A percentile compares a stretch with the other conserved stretches of the same genome.
phyloP scores from a whole-genome alignment of 2,329 filamentous ascomycete species.

The Fusarium sp. region DNA sequence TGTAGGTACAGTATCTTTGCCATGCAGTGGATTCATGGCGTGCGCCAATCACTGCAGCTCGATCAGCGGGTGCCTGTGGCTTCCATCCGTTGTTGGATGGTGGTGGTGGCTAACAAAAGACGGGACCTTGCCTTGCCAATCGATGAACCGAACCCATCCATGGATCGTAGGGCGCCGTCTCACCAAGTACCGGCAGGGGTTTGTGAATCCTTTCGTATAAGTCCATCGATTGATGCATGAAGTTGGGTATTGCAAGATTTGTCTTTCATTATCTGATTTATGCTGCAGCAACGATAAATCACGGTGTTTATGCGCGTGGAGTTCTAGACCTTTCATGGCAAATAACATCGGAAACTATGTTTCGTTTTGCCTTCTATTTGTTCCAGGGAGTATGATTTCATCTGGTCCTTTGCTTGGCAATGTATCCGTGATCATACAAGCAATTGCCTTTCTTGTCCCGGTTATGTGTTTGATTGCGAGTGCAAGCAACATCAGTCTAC shows the following conservation, averaged over 20 bases:
- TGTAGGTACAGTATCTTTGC: slow-evolving; percentile 3
- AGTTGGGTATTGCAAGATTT: not conserved
- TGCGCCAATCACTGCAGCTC: slow-evolving; percentile 1
- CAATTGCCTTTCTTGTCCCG: not conserved
- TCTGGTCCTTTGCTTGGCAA: not conserved
- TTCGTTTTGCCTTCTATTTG: not conserved
- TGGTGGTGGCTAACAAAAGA: not conserved
- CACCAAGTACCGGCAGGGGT: slow-evolving; percentile 4
- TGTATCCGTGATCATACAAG: not conserved
- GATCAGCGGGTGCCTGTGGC: slow-evolving; percentile 1
- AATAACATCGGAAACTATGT: too few relatives aligned
- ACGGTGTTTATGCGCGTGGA: not conserved
- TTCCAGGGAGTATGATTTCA: not conserved
- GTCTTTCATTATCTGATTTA: slow-evolving; percentile 2
- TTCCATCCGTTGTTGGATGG: not conserved
- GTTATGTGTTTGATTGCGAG: not conserved
- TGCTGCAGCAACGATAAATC: not conserved
- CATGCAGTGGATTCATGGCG: slow-evolving; percentile 11
- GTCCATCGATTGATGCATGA: slow-evolving; percentile 1
- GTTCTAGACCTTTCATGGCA: not conserved
- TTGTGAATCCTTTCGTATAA: slow-evolving; percentile 4
- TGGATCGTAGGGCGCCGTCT: not conserved
- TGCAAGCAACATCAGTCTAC: not conserved
- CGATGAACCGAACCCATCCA: not conserved
- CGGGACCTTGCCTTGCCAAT: not conserved